Evolutionary conservation across 2,329 filamentous ascomycete species (phyloP).

Genomic region (Alternaria postmessia): DNA sequence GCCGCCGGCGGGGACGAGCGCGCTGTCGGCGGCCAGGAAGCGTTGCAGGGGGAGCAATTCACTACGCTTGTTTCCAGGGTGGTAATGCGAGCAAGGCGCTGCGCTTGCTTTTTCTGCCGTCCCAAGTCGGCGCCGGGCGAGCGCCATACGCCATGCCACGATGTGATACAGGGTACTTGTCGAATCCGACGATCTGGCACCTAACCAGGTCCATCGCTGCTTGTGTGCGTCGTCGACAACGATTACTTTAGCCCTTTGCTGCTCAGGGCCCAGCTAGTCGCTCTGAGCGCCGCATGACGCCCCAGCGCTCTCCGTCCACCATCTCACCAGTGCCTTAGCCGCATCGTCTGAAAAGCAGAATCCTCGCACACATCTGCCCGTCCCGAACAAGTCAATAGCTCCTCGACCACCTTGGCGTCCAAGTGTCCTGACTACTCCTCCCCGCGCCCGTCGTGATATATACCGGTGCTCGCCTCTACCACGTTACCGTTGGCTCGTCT

Average conservation of each 20-base stretch:
- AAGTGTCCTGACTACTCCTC: slow-evolving; percentile 33
- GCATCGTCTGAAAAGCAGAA: slow-evolving; percentile 48
- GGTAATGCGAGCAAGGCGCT: slow-evolving; percentile 34
- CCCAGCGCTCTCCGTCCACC: slow-evolving; percentile 42
- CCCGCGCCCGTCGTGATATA: slow-evolving; percentile 44
- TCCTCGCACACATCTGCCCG: slow-evolving; percentile 43
- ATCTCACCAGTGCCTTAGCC: slow-evolving; percentile 48
- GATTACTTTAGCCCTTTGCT: slow-evolving; percentile 47
- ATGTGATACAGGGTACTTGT: slow-evolving; percentile 52
- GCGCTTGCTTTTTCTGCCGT: slow-evolving; percentile 41
- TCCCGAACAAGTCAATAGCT: slow-evolving; percentile 47
- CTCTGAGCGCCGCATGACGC: slow-evolving; percentile 47
- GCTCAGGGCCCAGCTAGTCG: slow-evolving; percentile 42
- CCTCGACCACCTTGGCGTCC: slow-evolving; percentile 44
- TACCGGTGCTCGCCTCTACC: slow-evolving; percentile 42
- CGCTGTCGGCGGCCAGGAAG: slow-evolving; percentile 19
- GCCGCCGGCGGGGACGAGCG: slow-evolving; percentile 30
- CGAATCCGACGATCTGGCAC: slow-evolving; percentile 53
- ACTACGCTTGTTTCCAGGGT: slow-evolving; percentile 32
- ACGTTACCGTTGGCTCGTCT: slow-evolving; percentile 38
- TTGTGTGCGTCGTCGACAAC: slow-evolving; percentile 36
- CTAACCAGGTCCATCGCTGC: slow-evolving; percentile 41
- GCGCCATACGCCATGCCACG: slow-evolving; percentile 48
- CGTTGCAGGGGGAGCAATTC: slow-evolving; percentile 31
- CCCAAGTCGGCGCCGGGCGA: slow-evolving; percentile 35